A percentile compares a stretch with the other conserved stretches of the same genome.
phyloP scores from a whole-genome alignment of 371 early-diverging fungal genomes.

The Lichtheimia ramosa region DNA sequence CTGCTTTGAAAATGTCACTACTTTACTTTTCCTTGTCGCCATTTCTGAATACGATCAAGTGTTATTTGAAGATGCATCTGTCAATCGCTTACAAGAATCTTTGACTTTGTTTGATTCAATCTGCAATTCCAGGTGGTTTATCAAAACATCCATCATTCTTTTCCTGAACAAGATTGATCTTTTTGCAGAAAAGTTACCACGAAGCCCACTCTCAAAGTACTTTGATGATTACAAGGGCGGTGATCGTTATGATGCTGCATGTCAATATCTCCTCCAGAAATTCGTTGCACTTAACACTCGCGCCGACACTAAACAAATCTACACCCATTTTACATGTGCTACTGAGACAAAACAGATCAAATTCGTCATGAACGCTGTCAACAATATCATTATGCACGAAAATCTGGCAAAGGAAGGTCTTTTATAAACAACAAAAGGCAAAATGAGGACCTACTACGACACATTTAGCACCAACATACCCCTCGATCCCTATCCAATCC shows the following conservation, averaged over 20 bases:
- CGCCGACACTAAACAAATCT: conserved; percentile 45
- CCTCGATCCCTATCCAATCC: no score
- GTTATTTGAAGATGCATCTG: conserved; percentile 88
- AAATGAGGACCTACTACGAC: no score
- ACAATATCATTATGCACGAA: conserved; percentile 70
- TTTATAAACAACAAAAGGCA: conserved; percentile 33
- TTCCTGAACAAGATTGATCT: conserved; percentile 87
- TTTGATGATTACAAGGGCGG: conserved; percentile 77
- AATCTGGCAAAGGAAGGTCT: conserved; percentile 66
- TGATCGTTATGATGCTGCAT: conserved; percentile 65
- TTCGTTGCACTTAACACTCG: conserved; percentile 44
- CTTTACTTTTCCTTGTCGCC: conserved; percentile 92
- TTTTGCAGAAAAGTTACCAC: conserved; percentile 69
- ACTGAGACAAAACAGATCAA: conserved; percentile 76
- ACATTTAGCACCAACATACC: no score
- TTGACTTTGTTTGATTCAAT: conserved; percentile 75
- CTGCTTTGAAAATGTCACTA: conserved; percentile 93
- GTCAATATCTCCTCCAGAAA: conserved; percentile 43
- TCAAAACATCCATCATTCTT: conserved; percentile 77
- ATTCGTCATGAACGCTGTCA: conserved; percentile 75
- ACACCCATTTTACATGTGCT: conserved; percentile 60
- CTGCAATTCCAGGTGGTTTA: conserved; percentile 79
- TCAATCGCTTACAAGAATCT: conserved; percentile 68
- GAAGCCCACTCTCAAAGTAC: conserved; percentile 62
- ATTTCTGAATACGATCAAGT: conserved; percentile 94